Evolutionary conservation across 306 rosid genomes (phyloP).

Genomic region (Oemleria cerasiformis): DNA sequence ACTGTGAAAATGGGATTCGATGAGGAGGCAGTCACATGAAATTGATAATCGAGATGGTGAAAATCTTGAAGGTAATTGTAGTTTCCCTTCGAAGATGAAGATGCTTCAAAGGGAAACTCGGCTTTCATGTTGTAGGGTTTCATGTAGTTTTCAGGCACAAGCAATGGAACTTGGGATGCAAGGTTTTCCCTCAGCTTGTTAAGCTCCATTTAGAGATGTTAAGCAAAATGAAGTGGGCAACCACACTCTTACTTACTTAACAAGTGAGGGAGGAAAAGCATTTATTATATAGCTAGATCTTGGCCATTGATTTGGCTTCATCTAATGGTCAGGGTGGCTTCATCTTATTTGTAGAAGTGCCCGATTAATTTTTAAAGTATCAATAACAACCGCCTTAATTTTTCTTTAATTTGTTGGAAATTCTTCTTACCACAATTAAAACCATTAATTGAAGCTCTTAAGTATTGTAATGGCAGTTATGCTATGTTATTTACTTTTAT

Average conservation of each 20-base stretch:
- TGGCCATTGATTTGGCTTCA: slow-evolving; percentile 25
- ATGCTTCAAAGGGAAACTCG: slow-evolving; percentile 37
- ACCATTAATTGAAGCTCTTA: slow-evolving; percentile 23
- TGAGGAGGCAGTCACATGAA: slow-evolving; percentile 38
- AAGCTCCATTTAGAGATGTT: slow-evolving; percentile 46
- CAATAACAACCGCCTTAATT: background rate
- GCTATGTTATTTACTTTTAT: background rate
- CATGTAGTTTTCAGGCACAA: slow-evolving; percentile 35
- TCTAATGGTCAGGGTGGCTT: slow-evolving; percentile 47
- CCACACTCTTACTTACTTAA: slow-evolving; percentile 35
- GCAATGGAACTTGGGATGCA: slow-evolving; percentile 27
- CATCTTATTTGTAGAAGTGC: too few species aligned
- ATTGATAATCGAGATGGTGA: slow-evolving; percentile 38
- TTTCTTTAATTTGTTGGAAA: slow-evolving; percentile 18
- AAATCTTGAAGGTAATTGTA: slow-evolving; percentile 60
- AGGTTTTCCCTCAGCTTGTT: slow-evolving; percentile 37
- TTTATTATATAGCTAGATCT: slow-evolving; percentile 35
- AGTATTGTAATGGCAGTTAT: slow-evolving; percentile 33
- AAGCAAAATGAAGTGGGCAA: background rate
- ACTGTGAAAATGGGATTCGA: slow-evolving; percentile 43
- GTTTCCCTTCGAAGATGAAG: slow-evolving; percentile 41
- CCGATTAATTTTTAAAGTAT: too few species aligned
- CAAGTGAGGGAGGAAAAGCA: slow-evolving; percentile 32
- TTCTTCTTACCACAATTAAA: slow-evolving; percentile 30
- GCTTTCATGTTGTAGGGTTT: slow-evolving; percentile 40